Percentiles rank a stretch among this genome's conserved stretches.
Conservation (phyloP, 305 asterid species). For the Solanum hybrid region DNA sequence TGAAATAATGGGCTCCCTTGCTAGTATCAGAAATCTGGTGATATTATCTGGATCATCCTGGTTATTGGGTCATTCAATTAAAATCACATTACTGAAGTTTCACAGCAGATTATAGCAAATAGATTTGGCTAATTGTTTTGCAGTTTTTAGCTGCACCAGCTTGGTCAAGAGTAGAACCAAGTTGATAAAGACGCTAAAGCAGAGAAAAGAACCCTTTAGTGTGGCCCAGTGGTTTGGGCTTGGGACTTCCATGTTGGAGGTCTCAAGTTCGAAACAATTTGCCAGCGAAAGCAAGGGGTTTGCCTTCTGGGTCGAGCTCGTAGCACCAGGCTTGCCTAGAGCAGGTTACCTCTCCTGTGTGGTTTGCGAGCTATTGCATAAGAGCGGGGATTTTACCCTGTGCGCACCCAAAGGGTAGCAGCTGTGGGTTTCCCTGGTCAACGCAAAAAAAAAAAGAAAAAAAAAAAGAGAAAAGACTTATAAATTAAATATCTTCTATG, state of each 20-base stretch:
- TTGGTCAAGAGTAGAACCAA: not conserved
- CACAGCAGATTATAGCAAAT: not conserved
- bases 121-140: not conserved
- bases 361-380: too few relatives aligned
- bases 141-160: not conserved
- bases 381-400: too few relatives aligned
- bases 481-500: not conserved
- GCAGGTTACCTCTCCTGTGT: too few relatives aligned
- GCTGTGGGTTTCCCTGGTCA: too few relatives aligned
- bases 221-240: too few relatives aligned
- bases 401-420: too few relatives aligned
- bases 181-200: not conserved
- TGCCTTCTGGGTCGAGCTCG: too few relatives aligned
- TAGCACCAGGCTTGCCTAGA: too few relatives aligned
- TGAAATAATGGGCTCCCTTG: conserved; percentile 81
- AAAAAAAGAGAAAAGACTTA: not conserved
- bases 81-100: conserved; percentile 10
- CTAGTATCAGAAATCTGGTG: conserved; percentile 72
- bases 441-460: too few relatives aligned
- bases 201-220: not conserved
- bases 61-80: conserved; percentile 14
- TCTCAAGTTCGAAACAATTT: too few relatives aligned
- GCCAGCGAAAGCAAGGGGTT: too few relatives aligned
- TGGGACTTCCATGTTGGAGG: too few relatives aligned
- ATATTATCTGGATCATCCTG: conserved; percentile 65